Conservation (phyloP, 257 asterid species). For the Catharanthus roseus region DNA sequence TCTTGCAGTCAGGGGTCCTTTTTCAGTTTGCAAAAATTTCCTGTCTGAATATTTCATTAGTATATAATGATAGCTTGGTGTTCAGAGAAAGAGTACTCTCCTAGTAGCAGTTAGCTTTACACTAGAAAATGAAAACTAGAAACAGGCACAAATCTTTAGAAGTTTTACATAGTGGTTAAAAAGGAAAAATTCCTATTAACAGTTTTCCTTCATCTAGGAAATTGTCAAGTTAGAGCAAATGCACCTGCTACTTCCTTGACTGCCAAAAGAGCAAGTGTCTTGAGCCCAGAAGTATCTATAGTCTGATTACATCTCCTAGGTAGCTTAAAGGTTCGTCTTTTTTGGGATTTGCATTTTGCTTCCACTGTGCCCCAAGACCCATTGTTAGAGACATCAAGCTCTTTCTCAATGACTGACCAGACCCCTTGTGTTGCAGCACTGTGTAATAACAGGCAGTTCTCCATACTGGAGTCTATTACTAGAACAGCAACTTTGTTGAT, state of each 20-base stretch:
- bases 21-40: background rate
- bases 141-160: background rate
- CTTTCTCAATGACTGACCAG: slow-evolving; percentile 55
- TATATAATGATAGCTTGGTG: no score
- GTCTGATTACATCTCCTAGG: slow-evolving; percentile 12
- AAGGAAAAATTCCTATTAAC: no score
- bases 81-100: background rate
- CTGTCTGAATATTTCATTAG: no score
- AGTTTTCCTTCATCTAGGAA: background rate
- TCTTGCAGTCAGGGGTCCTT: background rate
- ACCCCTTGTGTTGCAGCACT: slow-evolving; percentile 46
- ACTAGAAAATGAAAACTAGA: background rate
- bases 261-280: slow-evolving; percentile 40
- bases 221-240: background rate
- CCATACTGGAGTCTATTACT: slow-evolving; percentile 43
- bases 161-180: background rate
- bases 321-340: slow-evolving; percentile 24
- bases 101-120: background rate
- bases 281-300: slow-evolving; percentile 22
- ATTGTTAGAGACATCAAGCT: slow-evolving; percentile 12
- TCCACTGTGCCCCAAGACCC: slow-evolving; percentile 11
- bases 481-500: slow-evolving; percentile 50
- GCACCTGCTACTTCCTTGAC: slow-evolving; percentile 46
- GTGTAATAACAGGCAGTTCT: slow-evolving; percentile 42
- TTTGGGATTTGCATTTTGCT: slow-evolving; percentile 20